Evolutionary conservation across 306 rosid genomes (phyloP).

Genomic region (peach (Prunus persica)): DNA sequence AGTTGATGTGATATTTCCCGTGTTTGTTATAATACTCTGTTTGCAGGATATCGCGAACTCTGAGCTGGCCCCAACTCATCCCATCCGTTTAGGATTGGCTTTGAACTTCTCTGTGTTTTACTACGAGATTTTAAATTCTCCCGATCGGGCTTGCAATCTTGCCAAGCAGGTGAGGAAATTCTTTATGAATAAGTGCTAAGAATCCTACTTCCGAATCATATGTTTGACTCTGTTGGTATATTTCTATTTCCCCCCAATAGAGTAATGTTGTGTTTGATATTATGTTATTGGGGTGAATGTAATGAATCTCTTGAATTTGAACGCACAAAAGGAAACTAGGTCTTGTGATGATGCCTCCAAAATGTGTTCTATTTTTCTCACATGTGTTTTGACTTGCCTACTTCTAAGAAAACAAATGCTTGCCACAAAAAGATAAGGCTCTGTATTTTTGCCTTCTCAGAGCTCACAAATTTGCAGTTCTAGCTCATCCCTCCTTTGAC

Average conservation of each 20-base stretch:
- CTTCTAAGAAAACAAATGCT: not conserved
- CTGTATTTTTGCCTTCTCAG: not conserved
- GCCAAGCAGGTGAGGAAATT: constrained; percentile 37
- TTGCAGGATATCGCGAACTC: constrained; percentile 36
- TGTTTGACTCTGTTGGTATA: not conserved
- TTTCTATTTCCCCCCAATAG: not conserved
- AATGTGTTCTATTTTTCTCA: not conserved
- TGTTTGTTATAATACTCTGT: constrained; percentile 3
- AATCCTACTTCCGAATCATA: not conserved
- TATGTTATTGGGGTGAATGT: not conserved
- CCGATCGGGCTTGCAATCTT: constrained; percentile 38
- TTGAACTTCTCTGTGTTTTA: constrained; percentile 45
- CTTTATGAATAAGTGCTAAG: not conserved
- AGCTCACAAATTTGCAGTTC: not conserved
- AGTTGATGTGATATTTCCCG: not conserved
- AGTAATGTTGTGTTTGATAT: not conserved
- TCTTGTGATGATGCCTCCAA: not conserved
- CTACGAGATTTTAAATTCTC: constrained; percentile 36
- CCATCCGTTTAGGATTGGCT: constrained; percentile 42
- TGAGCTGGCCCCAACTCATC: constrained; percentile 42
- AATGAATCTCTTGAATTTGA: not conserved
- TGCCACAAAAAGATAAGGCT: not conserved
- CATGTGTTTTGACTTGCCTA: not conserved
- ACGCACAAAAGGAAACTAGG: not conserved
- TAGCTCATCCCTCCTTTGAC: not conserved